Evolutionary conservation across 106 monocot species (phyloP), one percentile per base, ranked within the genome.

Genomic region (Alisma plantagoaquatica): DNA sequence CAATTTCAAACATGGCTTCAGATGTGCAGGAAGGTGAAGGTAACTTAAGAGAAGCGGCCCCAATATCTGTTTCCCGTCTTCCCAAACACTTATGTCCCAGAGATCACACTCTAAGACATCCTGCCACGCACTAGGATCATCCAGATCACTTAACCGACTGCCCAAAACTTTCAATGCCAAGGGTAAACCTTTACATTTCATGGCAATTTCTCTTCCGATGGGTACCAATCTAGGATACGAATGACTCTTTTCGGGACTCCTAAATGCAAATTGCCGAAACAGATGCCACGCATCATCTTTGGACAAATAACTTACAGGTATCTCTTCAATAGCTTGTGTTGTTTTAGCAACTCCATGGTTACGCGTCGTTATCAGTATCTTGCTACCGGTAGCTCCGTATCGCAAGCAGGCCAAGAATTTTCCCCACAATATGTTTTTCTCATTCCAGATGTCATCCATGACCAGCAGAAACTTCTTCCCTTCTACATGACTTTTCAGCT

Each of bases 121-220:
- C 1, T 47, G 8, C 74, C 62, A 74, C n/a, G n/a, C n/a, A 1
- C 30, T 44, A 4, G 51, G 18, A 9, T 57, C 43, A n/a, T 51
- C 25, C 7, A 10, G 8, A 21, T 49, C 33, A 29, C 22, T n/a
- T 15, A 74, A 27, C 4, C 52, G 30, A 9, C 20, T 21, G 8
- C 74, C 74, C 10, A 63, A 46, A 10, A 15, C 31, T 51, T 63
- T 59, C n/a, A 45, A 42, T 5, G 74, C 55, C 56, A 74, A 58
- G 33, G 74, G 74, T 18, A 74, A 44, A n/a, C 74, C 74, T 43
- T 43, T 43, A 20, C 54, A 53, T 57, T 61, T 67, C n/a, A 43
- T 41, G 1, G 24, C 66, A 27, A 74, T 67, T 30, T 24, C 29
- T 44, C 33, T 51, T 2, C 56, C 62, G 3, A 74, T 57, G 12